Conservation (phyloP, 345 rosid species). For the Citrus hindsii region DNA sequence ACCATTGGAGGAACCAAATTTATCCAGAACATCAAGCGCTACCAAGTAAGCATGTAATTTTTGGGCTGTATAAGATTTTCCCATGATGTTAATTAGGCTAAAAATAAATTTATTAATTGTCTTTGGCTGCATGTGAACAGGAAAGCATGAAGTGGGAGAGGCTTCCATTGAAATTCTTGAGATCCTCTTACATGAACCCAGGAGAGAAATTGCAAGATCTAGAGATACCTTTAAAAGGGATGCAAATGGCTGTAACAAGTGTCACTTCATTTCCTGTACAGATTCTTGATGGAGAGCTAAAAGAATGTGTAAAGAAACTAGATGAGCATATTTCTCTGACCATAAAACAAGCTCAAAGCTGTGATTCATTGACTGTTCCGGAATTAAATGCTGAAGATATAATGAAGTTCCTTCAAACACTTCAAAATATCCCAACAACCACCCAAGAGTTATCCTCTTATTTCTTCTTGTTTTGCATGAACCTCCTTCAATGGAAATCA, state of each 20-base stretch:
- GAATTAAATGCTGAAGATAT: constrained; percentile 41
- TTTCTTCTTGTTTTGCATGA: constrained; percentile 79
- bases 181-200: constrained; percentile 33
- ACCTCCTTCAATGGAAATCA: constrained; percentile 47
- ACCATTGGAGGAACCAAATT: constrained; percentile 39
- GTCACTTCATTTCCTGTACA: constrained; percentile 34
- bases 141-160: constrained; percentile 83
- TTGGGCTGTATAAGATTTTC: not conserved
- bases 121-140: constrained; percentile 25
- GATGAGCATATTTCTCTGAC: constrained; percentile 42
- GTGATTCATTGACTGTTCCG: constrained; percentile 46
- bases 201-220: constrained; percentile 51
- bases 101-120: not conserved
- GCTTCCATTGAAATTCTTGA: constrained; percentile 51
- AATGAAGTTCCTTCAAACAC: constrained; percentile 41
- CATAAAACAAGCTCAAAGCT: constrained; percentile 35
- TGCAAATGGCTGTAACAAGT: constrained; percentile 66
- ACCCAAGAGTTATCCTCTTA: constrained; percentile 52
- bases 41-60: constrained; percentile 40
- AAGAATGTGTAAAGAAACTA: constrained; percentile 30
- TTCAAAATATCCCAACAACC: constrained; percentile 41
- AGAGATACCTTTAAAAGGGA: constrained; percentile 63
- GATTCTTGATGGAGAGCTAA: constrained; percentile 33
- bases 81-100: not conserved
- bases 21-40: constrained; percentile 45